Evolutionary conservation across 306 rosid species (phyloP).

Genomic region (Abrus pulchellus): DNA sequence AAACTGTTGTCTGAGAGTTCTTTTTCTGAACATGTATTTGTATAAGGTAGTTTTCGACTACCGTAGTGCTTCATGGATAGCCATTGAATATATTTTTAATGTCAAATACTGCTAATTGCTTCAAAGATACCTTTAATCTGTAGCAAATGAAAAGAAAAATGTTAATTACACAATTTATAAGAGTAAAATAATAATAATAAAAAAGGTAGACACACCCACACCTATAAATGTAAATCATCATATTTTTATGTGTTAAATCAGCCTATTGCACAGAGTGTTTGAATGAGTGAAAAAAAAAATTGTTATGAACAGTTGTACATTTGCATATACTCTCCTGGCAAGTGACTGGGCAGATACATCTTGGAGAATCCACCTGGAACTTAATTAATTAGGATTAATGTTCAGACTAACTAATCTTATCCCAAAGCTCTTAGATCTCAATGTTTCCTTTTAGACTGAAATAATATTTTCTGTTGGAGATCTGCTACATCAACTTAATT

Average conservation of each 20-base stretch:
- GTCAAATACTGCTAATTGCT: too few species aligned
- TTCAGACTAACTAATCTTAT: conserved; percentile 29
- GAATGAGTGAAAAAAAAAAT: background rate
- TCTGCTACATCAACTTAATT: conserved; percentile 8
- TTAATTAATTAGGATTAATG: conserved; percentile 39
- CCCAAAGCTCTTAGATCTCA: conserved; percentile 27
- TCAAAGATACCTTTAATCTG: too few species aligned
- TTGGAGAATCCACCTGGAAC: conserved; percentile 41
- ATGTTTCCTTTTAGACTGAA: conserved; percentile 1
- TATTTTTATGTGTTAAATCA: background rate
- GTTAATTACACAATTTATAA: background rate
- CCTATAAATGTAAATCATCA: background rate
- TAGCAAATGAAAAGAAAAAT: background rate
- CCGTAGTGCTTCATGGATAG: too few species aligned
- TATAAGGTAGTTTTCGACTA: too few species aligned
- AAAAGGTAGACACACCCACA: background rate
- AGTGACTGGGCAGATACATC: conserved; percentile 16
- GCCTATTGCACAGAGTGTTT: background rate
- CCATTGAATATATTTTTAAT: too few species aligned
- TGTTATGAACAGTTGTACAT: conserved; percentile 31
- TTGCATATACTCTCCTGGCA: conserved; percentile 39
- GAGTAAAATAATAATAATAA: background rate
- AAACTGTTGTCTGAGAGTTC: too few species aligned
- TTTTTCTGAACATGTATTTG: too few species aligned
- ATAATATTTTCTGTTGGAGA: background rate